Conservation (phyloP, 1,284 basidiomycete species). For the Cystobasidium pallidum region DNA sequence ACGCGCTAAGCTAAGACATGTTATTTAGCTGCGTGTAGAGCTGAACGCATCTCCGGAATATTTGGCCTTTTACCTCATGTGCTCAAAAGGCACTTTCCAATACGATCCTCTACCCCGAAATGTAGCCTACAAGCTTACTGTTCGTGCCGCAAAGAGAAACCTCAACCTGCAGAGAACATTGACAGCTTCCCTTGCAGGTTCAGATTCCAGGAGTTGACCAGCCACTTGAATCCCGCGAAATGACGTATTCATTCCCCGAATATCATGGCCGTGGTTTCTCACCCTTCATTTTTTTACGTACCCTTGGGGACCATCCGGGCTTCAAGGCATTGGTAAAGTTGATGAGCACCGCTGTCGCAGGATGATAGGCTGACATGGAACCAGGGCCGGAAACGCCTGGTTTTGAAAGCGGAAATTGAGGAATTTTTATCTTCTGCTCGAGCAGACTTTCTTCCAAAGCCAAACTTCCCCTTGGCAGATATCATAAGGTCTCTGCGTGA, state of each 20-base stretch:
- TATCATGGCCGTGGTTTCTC: neutral
- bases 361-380: neutral
- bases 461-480: neutral
- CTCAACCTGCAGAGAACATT: neutral
- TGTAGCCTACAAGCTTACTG: neutral
- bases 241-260: neutral
- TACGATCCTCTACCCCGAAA: neutral
- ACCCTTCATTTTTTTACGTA: neutral
- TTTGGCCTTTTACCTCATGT: neutral
- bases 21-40: neutral
- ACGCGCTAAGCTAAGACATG: neutral
- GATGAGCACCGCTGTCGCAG: neutral
- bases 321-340: neutral
- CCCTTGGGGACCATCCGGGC: neutral
- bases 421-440: neutral
- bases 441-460: neutral
- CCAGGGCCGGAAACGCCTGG: neutral
- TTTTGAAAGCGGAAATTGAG: neutral
- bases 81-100: neutral
- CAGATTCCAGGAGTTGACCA: neutral
- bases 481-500: neutral
- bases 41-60: neutral
- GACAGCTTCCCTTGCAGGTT: neutral
- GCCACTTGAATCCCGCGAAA: neutral
- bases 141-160: neutral